Evolutionary conservation across 208 protist species (phyloP), one percentile per base, ranked within the genome.

Genomic region (Zelonia costaricensis): DNA sequence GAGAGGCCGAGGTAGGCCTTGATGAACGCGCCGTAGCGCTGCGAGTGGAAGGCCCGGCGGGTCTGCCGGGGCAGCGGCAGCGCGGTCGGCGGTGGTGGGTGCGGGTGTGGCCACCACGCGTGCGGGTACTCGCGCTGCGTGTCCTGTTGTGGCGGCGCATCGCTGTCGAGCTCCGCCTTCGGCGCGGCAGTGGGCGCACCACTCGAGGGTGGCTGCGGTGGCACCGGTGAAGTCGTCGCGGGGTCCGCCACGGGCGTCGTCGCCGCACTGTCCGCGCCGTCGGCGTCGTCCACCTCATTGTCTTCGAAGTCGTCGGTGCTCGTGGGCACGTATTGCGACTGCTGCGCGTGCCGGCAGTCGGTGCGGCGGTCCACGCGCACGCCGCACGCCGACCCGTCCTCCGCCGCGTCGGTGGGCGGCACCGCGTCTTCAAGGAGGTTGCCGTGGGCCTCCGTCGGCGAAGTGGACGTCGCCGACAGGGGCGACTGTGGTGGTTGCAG

Each of bases 1-100:
- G 73, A 76, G 31, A 84, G 76, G 12, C 76, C 78, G 38, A 85
- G 80, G 61, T 94, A 94, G 0, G 82, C 79, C 38, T 77, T 57
- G 39, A 94, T 62, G 65, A 94, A 94, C 23, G 51, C 51, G 25
- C 73, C 78, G 67, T 86, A 94, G 48, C 84, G 84, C 43, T 78
- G 52, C 10, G 68, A 76, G 67, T 94, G 88, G 63, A 80, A 86
- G 31, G 63, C 47, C 8, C 66, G 53, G 30, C 74, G 76, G 36
- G 78, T 74, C 38, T 78, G 47, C 9, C 44, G 31, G 15, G 38
- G 43, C 7, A 4, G 31, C 22, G 74, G 72, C 5, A 67, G 52
- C 8, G 63, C 55, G 12, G 59, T 7, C 0, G 43, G 43, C 3
- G 73, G 62, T 0, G 66, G 69, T 6, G 72, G 68, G 20, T 60